Evolutionary conservation across 768 basidiomycete species (phyloP).

Genomic region (Gloeopeniophorella convolvens): DNA sequence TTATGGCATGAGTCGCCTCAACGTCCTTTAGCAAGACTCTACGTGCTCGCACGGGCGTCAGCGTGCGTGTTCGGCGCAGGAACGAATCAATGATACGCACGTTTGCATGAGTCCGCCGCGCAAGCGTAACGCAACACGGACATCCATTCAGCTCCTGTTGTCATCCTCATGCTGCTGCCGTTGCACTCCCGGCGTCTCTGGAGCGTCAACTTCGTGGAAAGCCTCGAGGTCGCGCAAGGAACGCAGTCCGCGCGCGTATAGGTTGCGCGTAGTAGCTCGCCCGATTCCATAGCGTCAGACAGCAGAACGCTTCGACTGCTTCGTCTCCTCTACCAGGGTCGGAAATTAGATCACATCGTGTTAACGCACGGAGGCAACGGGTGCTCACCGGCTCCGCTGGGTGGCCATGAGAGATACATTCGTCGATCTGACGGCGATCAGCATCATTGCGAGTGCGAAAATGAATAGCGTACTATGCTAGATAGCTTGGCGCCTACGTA

Average conservation of each 20-base stretch:
- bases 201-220: constrained; percentile 48
- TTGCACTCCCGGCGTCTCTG: constrained; percentile 21
- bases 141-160: constrained; percentile 23
- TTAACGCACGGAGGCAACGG: not conserved
- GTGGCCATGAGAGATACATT: constrained; percentile 45
- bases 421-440: constrained; percentile 45
- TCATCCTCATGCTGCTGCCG: constrained; percentile 10
- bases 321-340: constrained; percentile 37
- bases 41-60: not conserved
- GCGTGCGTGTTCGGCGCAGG: not conserved
- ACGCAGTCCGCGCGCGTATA: constrained; percentile 60
- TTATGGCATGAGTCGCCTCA: constrained; percentile 60
- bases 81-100: constrained; percentile 26
- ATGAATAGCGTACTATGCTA: not conserved
- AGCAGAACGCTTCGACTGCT: constrained; percentile 43
- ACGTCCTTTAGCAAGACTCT: constrained; percentile 73
- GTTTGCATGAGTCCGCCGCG: constrained; percentile 48
- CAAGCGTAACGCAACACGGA: constrained; percentile 53
- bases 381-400: constrained; percentile 48
- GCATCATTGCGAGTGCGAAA: too few relatives aligned
- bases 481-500: too few relatives aligned
- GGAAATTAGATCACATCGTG: too few relatives aligned
- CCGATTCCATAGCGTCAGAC: constrained; percentile 64
- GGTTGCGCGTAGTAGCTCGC: constrained; percentile 50
- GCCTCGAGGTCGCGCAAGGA: constrained; percentile 60